A percentile compares a stretch with the other conserved stretches of the same genome.
Evolutionary conservation across 176 grass and related monocot genomes (phyloP).

Genomic region (Stipa capillata): DNA sequence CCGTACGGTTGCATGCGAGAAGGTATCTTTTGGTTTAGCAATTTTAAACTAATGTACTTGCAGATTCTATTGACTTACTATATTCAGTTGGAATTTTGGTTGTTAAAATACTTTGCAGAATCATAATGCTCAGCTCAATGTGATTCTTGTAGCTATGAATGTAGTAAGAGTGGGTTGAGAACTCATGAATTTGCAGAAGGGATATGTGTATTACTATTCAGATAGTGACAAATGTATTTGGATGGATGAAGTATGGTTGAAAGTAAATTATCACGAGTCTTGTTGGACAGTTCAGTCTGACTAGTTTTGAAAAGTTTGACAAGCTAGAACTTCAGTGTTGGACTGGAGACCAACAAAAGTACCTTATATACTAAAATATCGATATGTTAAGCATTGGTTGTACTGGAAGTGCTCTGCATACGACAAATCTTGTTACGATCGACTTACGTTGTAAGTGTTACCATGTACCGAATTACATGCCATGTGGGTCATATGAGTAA

Average conservation of each 20-base stretch:
- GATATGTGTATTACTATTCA: background rate
- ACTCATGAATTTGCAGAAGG: background rate
- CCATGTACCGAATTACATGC: no score
- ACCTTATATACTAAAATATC: background rate
- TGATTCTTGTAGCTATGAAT: background rate
- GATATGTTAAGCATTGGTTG: background rate
- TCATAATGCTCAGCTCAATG: background rate
- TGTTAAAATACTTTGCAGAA: background rate
- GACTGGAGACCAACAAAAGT: background rate
- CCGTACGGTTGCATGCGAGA: slow-evolving; percentile 68
- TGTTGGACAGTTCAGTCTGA: background rate
- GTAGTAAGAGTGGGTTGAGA: background rate
- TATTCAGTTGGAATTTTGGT: background rate
- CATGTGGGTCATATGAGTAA: no score
- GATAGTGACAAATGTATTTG: background rate
- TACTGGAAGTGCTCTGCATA: no score
- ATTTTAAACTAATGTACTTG: background rate
- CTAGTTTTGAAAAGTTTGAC: background rate
- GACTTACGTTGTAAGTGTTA: no score
- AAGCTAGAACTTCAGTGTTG: background rate
- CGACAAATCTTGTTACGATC: no score
- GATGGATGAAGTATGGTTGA: background rate
- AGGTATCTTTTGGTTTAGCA: slow-evolving; percentile 30
- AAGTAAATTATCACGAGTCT: background rate
- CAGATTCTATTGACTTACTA: background rate